phyloP scores from a whole-genome alignment of 116 monocot species.

The Papilionanthe hybrid region DNA sequence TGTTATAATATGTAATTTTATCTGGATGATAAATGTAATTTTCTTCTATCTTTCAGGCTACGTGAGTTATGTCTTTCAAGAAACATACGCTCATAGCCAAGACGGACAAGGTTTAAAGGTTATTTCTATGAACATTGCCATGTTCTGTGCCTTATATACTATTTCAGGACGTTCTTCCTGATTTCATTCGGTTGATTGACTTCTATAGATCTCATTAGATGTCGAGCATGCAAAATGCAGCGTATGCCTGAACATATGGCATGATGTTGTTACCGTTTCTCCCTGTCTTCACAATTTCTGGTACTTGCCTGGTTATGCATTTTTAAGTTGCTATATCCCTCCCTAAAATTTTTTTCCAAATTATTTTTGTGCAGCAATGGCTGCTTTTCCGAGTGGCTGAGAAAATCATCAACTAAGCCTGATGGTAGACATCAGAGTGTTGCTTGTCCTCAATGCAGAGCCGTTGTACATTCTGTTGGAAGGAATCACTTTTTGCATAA shows the following conservation, averaged over 20 bases:
- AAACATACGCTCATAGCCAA: constrained; percentile 8
- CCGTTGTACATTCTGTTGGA: constrained; percentile 67
- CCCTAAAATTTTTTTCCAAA: not conserved
- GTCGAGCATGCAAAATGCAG: constrained; percentile 92
- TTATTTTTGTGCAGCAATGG: constrained; percentile 64
- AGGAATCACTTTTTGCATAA: constrained; percentile 88
- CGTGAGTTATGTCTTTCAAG: constrained; percentile 40
- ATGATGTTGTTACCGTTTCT: constrained; percentile 96
- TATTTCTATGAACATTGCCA: not conserved
- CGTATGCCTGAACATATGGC: constrained; percentile 98
- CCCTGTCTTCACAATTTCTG: constrained; percentile 99
- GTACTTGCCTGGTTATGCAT: constrained; percentile 26
- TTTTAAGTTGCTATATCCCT: not conserved
- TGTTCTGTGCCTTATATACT: constrained; percentile 4
- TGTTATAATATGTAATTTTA: not conserved
- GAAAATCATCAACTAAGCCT: constrained; percentile 50
- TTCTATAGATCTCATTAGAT: constrained; percentile 66
- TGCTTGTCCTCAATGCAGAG: constrained; percentile 80
- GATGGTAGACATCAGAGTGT: constrained; percentile 28
- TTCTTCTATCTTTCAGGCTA: constrained; percentile 27
- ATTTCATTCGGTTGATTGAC: not conserved
- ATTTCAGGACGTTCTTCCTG: not conserved
- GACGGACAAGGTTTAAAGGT: constrained; percentile 38
- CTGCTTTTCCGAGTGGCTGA: constrained; percentile 95
- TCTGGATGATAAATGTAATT: not conserved